Evolutionary conservation across 2,329 filamentous ascomycete species (phyloP).

Genomic region (Neofusicoccum umdonicola): DNA sequence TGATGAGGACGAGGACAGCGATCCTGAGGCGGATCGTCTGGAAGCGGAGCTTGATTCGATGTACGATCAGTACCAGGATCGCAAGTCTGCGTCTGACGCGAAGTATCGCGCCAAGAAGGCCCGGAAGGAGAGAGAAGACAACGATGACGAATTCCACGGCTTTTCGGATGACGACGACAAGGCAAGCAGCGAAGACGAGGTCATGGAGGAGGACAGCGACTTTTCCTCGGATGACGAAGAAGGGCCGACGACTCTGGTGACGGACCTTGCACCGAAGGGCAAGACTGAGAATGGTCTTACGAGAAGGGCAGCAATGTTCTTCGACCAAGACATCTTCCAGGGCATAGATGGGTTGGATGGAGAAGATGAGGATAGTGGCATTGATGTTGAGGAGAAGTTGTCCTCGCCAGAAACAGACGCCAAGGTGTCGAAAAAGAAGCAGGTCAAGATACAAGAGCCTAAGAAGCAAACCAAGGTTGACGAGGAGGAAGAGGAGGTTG

Average conservation of each 20-base stretch:
- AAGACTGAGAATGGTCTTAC: constrained; percentile 64
- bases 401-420: constrained; percentile 20
- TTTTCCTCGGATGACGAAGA: constrained; percentile 59
- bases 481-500: background rate
- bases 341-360: constrained; percentile 65
- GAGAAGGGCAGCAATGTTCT: constrained; percentile 82
- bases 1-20: constrained; percentile 60
- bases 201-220: constrained; percentile 60
- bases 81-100: constrained; percentile 74
- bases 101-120: constrained; percentile 90
- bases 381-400: constrained; percentile 35
- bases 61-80: constrained; percentile 82
- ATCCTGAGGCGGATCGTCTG: constrained; percentile 77
- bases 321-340: constrained; percentile 92
- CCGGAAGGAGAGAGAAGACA: constrained; percentile 76
- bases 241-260: constrained; percentile 54
- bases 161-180: constrained; percentile 66
- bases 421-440: constrained; percentile 21
- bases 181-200: constrained; percentile 56
- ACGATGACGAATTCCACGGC: constrained; percentile 77
- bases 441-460: constrained; percentile 20
- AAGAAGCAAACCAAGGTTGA: constrained; percentile 9
- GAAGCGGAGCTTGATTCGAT: constrained; percentile 82
- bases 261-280: constrained; percentile 58
- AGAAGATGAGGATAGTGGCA: constrained; percentile 43